Conservation (phyloP, 2,329 filamentous ascomycete species). For the Teratosphaeria epicoccoides region DNA sequence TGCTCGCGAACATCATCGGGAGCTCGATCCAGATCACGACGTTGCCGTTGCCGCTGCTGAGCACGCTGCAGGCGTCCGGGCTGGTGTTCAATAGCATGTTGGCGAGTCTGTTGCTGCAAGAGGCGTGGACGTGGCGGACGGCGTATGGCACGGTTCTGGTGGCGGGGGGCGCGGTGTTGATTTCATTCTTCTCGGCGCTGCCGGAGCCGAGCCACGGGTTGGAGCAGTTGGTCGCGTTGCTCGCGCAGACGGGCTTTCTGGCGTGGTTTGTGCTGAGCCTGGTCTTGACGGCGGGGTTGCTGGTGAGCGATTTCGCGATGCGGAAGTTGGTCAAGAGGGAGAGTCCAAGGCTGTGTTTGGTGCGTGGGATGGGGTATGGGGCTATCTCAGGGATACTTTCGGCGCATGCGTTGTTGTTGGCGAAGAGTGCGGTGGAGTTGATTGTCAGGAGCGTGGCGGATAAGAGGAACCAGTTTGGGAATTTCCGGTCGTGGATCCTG, state of each 20-base stretch:
- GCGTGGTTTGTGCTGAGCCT: constrained; percentile 79
- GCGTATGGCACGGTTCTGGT: constrained; percentile 81
- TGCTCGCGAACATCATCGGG: constrained; percentile 84
- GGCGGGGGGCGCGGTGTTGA: constrained; percentile 76
- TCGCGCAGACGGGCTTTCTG: constrained; percentile 66
- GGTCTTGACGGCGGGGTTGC: constrained; percentile 58
- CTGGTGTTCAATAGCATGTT: constrained; percentile 98
- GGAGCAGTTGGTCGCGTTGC: constrained; percentile 64
- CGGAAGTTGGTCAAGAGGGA: constrained; percentile 25
- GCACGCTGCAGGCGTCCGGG: constrained; percentile 87
- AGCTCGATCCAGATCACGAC: constrained; percentile 97
- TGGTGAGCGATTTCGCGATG: constrained; percentile 47
- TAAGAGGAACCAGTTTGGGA: constrained; percentile 82
- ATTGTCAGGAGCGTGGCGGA: constrained; percentile 79
- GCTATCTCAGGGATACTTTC: constrained; percentile 82
- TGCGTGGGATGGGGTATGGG: constrained; percentile 78
- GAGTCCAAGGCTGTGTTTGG: constrained; percentile 42
- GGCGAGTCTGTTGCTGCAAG: constrained; percentile 80
- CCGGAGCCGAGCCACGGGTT: constrained; percentile 85
- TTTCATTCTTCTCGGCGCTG: constrained; percentile 88
- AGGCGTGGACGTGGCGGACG: constrained; percentile 93
- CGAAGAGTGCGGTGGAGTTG: constrained; percentile 92
- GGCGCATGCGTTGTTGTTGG: constrained; percentile 82
- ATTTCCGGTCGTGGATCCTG: constrained; percentile 91
- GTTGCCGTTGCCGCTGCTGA: constrained; percentile 83